Base-by-base conservation (phyloP, 2,329 filamentous ascomycete genomes). In the Chaetomium sp. region DNA sequence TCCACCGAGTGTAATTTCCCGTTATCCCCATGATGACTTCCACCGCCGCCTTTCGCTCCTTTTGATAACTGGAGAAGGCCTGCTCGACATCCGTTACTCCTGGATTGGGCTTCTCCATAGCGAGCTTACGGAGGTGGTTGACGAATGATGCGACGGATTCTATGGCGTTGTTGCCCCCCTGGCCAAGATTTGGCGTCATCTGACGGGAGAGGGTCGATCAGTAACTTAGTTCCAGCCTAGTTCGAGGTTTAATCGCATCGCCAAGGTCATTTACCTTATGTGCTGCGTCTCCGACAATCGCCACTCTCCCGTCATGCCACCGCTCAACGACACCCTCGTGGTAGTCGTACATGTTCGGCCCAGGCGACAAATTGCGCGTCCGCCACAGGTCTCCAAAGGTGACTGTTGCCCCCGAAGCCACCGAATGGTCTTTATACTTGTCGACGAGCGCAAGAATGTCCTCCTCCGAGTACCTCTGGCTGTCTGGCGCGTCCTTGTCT, bases 1-100 rank as follows among this genome's bases (percentile, higher is more conserved):
- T n/a, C 55, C 55, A 54, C 16, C 51, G 51, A 54, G 51, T 54
- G 51, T 54, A 42, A 19, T 42, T 42, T 7, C 38, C 38, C 4
- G 38, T 42, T 16, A 42, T 6, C 16, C 19, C 19, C 4, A 7
- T 4, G 5, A 42, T 42, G 5, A 42, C 19, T 42, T 1, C 7
- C 38, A n/a, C 38, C 5, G 38, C 16, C n/a, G 19, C 38, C 16
- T 42, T n/a, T 4, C 38, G 38, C 7, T 42, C 38, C 16, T 42
- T 42, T 7, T 42, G 38, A 16, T 19, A 42, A n/a, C 38, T 16
- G 5, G 38, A 16, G 19, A 42, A 42, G 16, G 38, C 38, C 7
- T 42, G 7, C n/a, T 42, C 38, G 5, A 19, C 7, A n/a, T 42
- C 38, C 38, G 38, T 7, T 1, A 42, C 38, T 16, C 5, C 19